Base-by-base conservation (phyloP, 2,329 filamentous ascomycete species). In the Paraconiothyrium brasiliense region DNA sequence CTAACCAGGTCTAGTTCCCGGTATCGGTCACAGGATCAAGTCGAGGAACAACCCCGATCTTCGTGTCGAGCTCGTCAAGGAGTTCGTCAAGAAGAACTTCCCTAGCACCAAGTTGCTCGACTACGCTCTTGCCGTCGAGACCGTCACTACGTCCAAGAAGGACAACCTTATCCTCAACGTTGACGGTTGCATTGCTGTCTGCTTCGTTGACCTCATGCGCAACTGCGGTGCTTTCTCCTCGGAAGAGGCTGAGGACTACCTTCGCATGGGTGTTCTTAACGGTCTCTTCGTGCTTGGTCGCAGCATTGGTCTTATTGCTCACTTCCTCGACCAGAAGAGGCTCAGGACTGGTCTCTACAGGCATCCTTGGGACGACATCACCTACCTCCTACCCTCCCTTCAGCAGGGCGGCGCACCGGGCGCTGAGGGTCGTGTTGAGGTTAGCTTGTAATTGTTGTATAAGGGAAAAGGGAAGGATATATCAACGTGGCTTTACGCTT, bases 91-190 rank as follows among this genome's bases (percentile, higher is more conserved):
- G 84, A 92, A 94, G 86, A 93, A 95, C 85, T 99, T 99, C 91
- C 93, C 95, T 73, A 94, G 85, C 85, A 93, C 92, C 88, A 98
- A 98, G 89, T 90, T 98, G 79, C 93, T 99, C 80, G 95, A 99
- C 85, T 99, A 97, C 82, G 95, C 95, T 71, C 89, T 99, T 78
- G 95, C 95, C 50, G 95, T 99, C 71, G 95, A 99, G 89, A 92
- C 92, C 11, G 95, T 99, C 68, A 99, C 95, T 59, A 99, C 95
- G 54, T 97, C 93, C 69, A 99, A 99, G 92, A 99, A 99, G 89
- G 95, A 99, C 85, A 99, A 98, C 87, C 89, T 99, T 72, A 99
- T 99, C 75, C 90, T 99, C 77, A 99, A 99, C 87, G 95, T 99
- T 62, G 95, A 98, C 79, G 95, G 95, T 75, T 97, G 93, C 81